Base-by-base conservation (phyloP, 23 red algal species). In the Gracilaria vermiculophylla region DNA sequence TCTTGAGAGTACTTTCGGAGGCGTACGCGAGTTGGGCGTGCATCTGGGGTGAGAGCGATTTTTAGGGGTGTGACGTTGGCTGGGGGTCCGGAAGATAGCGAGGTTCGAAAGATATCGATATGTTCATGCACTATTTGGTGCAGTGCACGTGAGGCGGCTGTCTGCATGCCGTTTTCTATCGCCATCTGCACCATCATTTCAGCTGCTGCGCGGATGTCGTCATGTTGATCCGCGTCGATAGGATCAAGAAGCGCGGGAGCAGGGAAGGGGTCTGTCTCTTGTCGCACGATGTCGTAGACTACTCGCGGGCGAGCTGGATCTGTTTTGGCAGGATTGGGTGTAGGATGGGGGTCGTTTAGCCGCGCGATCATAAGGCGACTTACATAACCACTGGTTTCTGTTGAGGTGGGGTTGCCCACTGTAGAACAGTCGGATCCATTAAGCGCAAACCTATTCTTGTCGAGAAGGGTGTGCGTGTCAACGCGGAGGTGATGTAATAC, bases 371-470 rank as follows among this genome's bases (percentile, higher is more conserved):
- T 86, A 1, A 52, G 29, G 34, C 82, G 41, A 20, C 7, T 74
- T 2, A 86, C 62, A 54, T 71, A 56, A 37, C 62, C 45, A 3
- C 12, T 19, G 25, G 44, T 20, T 3, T 6, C 9, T 24, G 5
- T 8, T 53, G 44, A 56, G 17, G 62, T 86, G 27, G 48, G 62
- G 42, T 86, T 85, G 33, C 82, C 62, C 3, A 86, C 82, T 51
- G 24, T 39, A 8, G 62, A 86, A 75, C 60, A 86, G 82, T 86
- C 82, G 15, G 82, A 8, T 25, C 82, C 64, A 74, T 86, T 57
- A 11, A 86, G 62, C 1, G 67, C 82, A 33, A 34, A 25, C 17
- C 60, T 33, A 13, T 86, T 86, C 1, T 41, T 54, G 25, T 74
- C 82, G 10, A 86, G 60, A 24, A 86, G 82, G 1, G 82, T 86